A percentile compares a stretch with the other conserved stretches of the same genome.
Evolutionary conservation across 495 filamentous ascomycete genomes (phyloP).

Genomic region (Hyaloscypha bicolor): DNA sequence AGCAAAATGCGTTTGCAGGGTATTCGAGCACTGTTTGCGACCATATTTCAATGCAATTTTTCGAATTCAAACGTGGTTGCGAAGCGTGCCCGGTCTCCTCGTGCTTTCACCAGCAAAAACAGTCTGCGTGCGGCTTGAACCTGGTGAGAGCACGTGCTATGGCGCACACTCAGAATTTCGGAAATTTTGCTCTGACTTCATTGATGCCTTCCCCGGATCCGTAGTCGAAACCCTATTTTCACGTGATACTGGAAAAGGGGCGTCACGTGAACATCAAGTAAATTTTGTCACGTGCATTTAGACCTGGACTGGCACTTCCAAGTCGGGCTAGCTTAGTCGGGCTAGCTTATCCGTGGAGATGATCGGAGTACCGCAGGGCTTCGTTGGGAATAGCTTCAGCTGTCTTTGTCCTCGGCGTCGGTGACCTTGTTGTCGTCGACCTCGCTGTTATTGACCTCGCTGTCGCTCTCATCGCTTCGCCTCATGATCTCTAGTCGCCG

Average conservation of each 20-base stretch:
- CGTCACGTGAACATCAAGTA: too few relatives aligned
- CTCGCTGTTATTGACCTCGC: background rate
- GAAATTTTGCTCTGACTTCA: background rate
- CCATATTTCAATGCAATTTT: too few relatives aligned
- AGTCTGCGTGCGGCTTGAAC: background rate
- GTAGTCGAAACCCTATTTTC: background rate
- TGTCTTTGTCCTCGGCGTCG: background rate
- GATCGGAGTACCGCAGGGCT: background rate
- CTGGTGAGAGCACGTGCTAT: background rate
- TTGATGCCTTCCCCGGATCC: background rate
- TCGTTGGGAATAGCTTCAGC: background rate
- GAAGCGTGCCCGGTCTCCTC: too few relatives aligned
- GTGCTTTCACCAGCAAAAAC: too few relatives aligned
- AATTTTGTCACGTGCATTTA: background rate
- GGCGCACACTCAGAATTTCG: background rate
- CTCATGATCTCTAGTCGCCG: background rate
- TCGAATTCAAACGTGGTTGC: too few relatives aligned
- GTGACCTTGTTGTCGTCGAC: too few relatives aligned
- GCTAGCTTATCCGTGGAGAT: too few relatives aligned
- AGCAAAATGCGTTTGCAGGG: too few relatives aligned
- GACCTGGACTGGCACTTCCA: background rate
- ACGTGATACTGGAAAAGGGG: background rate
- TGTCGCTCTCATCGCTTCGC: background rate
- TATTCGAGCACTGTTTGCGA: too few relatives aligned
- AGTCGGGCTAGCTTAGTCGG: too few relatives aligned